Percentiles rank a stretch among this genome's conserved stretches.
These are phyloP conservation scores for Pterocarpus santalinus DNA, from an alignment of 306 rosid species.

Conservation along the genomic window DNA sequence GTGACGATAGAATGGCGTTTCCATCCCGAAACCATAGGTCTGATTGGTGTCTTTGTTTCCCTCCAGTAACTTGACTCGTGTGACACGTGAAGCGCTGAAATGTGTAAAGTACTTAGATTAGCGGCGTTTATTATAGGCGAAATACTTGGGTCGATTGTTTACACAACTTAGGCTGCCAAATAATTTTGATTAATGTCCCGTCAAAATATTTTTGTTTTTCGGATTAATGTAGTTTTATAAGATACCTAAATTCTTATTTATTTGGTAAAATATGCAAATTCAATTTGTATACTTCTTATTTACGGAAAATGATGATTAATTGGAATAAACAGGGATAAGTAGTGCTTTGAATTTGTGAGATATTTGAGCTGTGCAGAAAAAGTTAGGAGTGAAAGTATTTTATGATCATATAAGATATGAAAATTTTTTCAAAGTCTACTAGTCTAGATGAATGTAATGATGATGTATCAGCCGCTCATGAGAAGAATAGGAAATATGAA, in stretches of 20 bases:
- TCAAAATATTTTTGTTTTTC: too few species aligned
- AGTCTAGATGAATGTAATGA: neutral
- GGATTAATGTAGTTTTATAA: neutral
- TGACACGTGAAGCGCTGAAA: neutral
- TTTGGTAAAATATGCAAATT: neutral
- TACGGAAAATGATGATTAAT: neutral
- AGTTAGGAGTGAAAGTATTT: too few species aligned
- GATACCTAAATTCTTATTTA: neutral
- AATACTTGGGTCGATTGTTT: neutral
- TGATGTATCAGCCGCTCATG: neutral
- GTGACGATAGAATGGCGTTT: neutral
- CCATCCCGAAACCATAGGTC: too few species aligned
- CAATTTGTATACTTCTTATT: neutral
- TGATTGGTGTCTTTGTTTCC: neutral
- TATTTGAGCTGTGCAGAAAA: too few species aligned
- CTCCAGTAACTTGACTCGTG: neutral
- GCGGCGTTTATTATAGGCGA: neutral
- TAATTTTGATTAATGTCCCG: neutral
- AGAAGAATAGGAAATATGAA: neutral
- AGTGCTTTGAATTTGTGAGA: neutral
- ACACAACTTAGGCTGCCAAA: neutral
- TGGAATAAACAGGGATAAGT: neutral
- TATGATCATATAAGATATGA: too few species aligned
- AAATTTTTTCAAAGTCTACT: too few species aligned
- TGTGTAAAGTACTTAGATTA: neutral